Percentiles rank a stretch among this genome's conserved stretches.
These are phyloP conservation scores for Cerioporus squamosus DNA, from an alignment of 1,284 basidiomycete genomes.

Conservation along the genomic window DNA sequence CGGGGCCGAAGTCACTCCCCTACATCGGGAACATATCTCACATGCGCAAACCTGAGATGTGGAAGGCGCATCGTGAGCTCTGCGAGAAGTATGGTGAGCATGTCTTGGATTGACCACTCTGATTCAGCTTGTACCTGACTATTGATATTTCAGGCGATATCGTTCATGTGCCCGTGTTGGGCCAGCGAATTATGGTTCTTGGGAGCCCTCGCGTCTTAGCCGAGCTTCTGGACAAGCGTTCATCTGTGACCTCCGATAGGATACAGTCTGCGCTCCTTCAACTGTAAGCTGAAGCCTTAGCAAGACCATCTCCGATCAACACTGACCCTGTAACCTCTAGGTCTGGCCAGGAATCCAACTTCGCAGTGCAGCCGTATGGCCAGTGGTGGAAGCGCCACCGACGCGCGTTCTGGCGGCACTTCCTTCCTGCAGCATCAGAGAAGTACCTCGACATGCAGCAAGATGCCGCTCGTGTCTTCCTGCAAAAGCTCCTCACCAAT, in stretches of 20 bases:
- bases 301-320: too few relatives aligned
- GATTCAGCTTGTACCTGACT: too few relatives aligned
- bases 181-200: conserved; percentile 2
- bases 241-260: conserved; percentile 6
- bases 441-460: background rate
- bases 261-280: background rate
- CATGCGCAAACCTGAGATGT: background rate
- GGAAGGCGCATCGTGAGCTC: background rate
- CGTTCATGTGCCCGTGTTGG: background rate
- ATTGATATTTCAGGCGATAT: background rate
- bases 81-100: conserved; percentile 1
- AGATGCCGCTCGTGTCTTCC: background rate
- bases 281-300: too few relatives aligned
- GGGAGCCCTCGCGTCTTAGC: background rate
- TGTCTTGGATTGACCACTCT: background rate
- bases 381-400: conserved; percentile 21
- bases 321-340: background rate
- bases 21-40: background rate
- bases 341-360: conserved; percentile 21
- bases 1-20: background rate
- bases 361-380: conserved; percentile 18
- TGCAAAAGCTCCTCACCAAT: background rate
- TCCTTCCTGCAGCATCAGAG: background rate
- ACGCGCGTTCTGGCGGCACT: conserved; percentile 18
- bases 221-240: conserved; percentile 14